A percentile compares a stretch with the other conserved stretches of the same genome.
phyloP scores from a whole-genome alignment of 2,329 filamentous ascomycete genomes.

The Beauveria sp. region DNA sequence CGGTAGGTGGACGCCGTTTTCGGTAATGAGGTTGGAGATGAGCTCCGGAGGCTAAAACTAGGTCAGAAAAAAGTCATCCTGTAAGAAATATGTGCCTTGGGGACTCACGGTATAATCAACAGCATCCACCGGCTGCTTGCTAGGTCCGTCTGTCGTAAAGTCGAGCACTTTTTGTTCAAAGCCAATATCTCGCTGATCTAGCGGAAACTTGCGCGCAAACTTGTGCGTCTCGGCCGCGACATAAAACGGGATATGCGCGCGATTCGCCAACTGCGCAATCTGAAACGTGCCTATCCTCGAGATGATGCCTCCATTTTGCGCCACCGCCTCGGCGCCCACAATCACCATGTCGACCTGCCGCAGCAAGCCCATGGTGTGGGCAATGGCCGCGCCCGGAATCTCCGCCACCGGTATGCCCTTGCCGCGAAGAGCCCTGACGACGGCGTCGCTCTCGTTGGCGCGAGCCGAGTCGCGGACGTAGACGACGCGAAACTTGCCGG shows the following conservation, averaged over 20 bases:
- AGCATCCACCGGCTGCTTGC: conserved; percentile 42
- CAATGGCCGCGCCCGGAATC: conserved; percentile 55
- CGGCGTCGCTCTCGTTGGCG: conserved; percentile 56
- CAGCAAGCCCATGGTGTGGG: conserved; percentile 58
- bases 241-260: conserved; percentile 68
- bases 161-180: conserved; percentile 70
- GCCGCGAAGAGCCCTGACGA: conserved; percentile 63
- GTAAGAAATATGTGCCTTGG: neutral
- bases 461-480: conserved; percentile 59
- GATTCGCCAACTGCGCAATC: conserved; percentile 71
- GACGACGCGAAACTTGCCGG: conserved; percentile 71
- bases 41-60: conserved; percentile 51
- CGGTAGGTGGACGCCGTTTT: conserved; percentile 64
- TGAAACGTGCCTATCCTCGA: conserved; percentile 80
- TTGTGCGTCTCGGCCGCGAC: conserved; percentile 95
- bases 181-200: conserved; percentile 73
- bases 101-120: conserved; percentile 63
- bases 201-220: conserved; percentile 80
- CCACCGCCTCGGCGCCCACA: conserved; percentile 74
- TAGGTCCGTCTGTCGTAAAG: conserved; percentile 51
- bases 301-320: conserved; percentile 90
- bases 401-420: conserved; percentile 73
- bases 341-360: conserved; percentile 58
- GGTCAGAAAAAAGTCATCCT: conserved; percentile 19
- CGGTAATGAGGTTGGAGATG: conserved; percentile 68